These are phyloP conservation scores for Aspergillus sp. DNA, from an alignment of 2,329 filamentous ascomycete species.

Conservation along the genomic window DNA sequence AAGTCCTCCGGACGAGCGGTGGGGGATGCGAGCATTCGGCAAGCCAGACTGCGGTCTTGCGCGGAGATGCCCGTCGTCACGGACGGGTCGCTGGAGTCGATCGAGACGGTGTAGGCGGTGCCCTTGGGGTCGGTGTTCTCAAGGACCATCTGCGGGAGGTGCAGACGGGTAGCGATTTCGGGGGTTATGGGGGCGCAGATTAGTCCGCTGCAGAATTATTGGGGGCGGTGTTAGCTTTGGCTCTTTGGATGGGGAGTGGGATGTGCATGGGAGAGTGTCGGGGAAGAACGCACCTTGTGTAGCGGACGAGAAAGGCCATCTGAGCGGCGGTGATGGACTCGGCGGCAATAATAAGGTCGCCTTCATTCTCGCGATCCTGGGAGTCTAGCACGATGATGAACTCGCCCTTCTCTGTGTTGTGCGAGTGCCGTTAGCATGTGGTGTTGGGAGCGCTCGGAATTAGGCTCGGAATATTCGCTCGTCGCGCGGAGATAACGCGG, in stretches of 20 bases:
- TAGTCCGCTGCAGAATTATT: conserved; percentile 59
- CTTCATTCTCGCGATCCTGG: conserved; percentile 91
- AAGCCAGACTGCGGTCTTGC: conserved; percentile 79
- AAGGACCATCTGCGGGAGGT: conserved; percentile 87
- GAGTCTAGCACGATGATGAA: conserved; percentile 97
- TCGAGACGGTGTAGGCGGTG: conserved; percentile 88
- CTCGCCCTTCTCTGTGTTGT: conserved; percentile 65
- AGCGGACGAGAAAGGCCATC: conserved; percentile 93
- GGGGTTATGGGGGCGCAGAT: conserved; percentile 83
- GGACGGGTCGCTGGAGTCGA: conserved; percentile 71
- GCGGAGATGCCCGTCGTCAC: conserved; percentile 89
- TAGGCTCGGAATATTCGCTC: neutral
- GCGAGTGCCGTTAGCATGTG: neutral
- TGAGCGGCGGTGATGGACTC: conserved; percentile 79
- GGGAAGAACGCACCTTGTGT: conserved; percentile 58
- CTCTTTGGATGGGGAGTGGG: neutral
- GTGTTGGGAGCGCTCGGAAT: neutral
- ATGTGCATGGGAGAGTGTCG: neutral
- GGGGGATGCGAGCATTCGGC: conserved; percentile 71
- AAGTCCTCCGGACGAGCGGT: conserved; percentile 59
- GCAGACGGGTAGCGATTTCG: conserved; percentile 65
- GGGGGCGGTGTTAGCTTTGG: neutral
- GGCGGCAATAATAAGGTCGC: conserved; percentile 93
- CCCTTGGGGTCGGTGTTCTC: conserved; percentile 75
- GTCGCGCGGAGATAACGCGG: neutral